Evolutionary conservation across 2,329 filamentous ascomycete species (phyloP), one percentile per base, ranked within the genome.

Genomic region (Rhinocladiella mackenziei): DNA sequence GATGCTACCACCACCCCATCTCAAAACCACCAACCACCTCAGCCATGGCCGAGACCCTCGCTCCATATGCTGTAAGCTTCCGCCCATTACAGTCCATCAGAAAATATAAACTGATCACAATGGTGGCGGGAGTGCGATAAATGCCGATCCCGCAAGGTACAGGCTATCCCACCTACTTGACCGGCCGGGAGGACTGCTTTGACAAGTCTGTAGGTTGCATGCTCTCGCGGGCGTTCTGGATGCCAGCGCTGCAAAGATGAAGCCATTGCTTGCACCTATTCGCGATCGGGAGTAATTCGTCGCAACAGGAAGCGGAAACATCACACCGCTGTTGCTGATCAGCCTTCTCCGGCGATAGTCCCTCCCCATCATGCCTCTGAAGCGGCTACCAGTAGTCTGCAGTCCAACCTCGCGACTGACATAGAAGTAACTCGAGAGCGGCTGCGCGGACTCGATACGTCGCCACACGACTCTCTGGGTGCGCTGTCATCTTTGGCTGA

Each of bases 401-500:
- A 34, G 18, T 34, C 31, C 10, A 34, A 10, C 31, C 31, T 34
- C 17, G 31, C 31, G 31, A 34, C 31, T n/a, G 31, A 34, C 31
- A 34, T 34, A 10, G 31, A 34, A 34, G 31, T 34, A 34, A 34
- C 31, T 34, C 31, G 31, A 34, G 31, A 34, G 31, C 31, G 31
- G 31, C 31, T 34, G 31, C 31, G 15, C 10, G 31, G 4, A 34
- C 31, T 34, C 31, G 3, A 34, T 34, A 34, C 3, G 31, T 10
- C 10, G 31, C 3, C 31, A 15, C 31, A 34, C 31, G 17, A 10
- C 31, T 10, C 31, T 34, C 31, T 34, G 10, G 31, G 31, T 34
- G 31, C 31, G 10, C 31, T 34, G 10, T 34, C 31, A 34, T 34
- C 31, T 34, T 34, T 34, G 18, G 31, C 10, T 34, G 31, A 34